Percentiles rank a stretch among this genome's conserved stretches.
Conservation (phyloP, 1,284 basidiomycete genomes). For the Cronartium ribicola region DNA sequence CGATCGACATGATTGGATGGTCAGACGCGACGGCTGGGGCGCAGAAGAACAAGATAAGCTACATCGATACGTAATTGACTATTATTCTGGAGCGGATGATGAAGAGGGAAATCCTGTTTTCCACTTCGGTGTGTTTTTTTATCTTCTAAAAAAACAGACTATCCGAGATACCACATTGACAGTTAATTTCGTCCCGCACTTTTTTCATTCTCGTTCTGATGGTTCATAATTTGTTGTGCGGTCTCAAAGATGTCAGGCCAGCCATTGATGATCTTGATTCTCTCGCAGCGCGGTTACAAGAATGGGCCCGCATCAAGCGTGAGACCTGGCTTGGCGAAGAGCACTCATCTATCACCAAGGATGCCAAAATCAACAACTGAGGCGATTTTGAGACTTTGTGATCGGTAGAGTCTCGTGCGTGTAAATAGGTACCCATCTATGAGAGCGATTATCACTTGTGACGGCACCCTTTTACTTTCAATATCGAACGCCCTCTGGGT, state of each 20-base stretch:
- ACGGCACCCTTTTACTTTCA: too few species aligned
- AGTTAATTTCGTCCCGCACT: not conserved
- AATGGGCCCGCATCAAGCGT: constrained; percentile 49
- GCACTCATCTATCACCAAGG: not conserved
- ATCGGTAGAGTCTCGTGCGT: too few species aligned
- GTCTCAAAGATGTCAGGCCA: constrained; percentile 60
- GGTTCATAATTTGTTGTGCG: not conserved
- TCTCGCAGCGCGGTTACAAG: constrained; percentile 45
- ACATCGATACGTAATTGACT: constrained; percentile 76
- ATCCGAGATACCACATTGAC: too few species aligned
- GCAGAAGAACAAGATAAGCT: constrained; percentile 8
- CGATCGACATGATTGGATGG: constrained; percentile 97
- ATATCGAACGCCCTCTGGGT: too few species aligned
- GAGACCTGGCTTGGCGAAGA: constrained; percentile 43
- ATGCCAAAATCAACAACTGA: not conserved
- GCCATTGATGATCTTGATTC: constrained; percentile 48
- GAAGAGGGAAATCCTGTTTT: constrained; percentile 58
- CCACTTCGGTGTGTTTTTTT: constrained; percentile 49
- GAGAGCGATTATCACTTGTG: too few species aligned
- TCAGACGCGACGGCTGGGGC: constrained; percentile 55
- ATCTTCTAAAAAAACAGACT: not conserved
- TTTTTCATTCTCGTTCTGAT: not conserved
- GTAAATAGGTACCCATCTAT: too few species aligned
- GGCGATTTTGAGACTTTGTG: too few species aligned
- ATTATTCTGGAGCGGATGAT: constrained; percentile 82